Evolutionary conservation across 805 yeast species (phyloP), one percentile per base, ranked within the genome.

Genomic region (Suhomyces tanzawaensis): DNA sequence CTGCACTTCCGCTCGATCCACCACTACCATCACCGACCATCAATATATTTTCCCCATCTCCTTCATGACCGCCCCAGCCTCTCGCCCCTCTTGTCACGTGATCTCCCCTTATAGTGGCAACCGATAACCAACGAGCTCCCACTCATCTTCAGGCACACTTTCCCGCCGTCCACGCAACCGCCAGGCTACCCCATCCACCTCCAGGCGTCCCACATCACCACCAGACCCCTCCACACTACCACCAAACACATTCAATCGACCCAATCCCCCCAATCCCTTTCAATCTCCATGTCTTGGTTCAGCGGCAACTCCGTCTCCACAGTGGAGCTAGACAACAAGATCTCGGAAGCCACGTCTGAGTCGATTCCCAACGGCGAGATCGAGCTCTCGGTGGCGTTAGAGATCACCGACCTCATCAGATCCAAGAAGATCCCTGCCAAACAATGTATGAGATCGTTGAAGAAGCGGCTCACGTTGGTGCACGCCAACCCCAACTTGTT

Each of bases 351-450:
- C 13, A 87, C 96, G 1, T 82, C 90, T 26, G 95, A 88, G 58
- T 69, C 85, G n/a, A 83, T 90, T 32, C 97, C 97, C 4, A 79
- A 83, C 53, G 97, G 97, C 2, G 96, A 90, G 53, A 72, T 85
- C 32, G 96, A 90, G 52, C 64, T 84, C 41, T 72, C 73, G 2
- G 49, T 55, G 17, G 89, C 91, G 11, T 69, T 93, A 42, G 98
- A 93, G 55, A 76, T 91, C 38, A 84, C 95, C 35, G 99, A 93
- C 58, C 56, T 81, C 29, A 86, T 93, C 26, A 76, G 97, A 48
- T 80, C 91, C 32, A 88, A 88, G 53, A 79, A 82, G 42, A 79
- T 88, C 7, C 72, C 81, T 1, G 77, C 96, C 2, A 83, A 79
- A 50, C 91, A 83, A 39, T 87, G 95, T 19, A 85, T 91, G 90